Base-by-base conservation (phyloP, 2,329 filamentous ascomycete species). In the Epicoccum nigrum region DNA sequence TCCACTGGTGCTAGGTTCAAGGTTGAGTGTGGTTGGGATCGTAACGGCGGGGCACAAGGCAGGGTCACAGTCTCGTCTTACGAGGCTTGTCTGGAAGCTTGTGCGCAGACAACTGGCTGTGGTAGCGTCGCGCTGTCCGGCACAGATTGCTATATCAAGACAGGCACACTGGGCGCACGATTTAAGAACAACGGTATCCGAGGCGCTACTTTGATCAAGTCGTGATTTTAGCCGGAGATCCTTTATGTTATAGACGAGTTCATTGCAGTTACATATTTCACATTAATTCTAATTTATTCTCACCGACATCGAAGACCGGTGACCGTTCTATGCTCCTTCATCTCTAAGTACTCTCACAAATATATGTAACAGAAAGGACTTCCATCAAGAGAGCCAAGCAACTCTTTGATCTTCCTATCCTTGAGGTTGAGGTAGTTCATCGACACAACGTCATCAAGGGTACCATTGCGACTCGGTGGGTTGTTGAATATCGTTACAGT, bases 311-410 rank as follows among this genome's bases (percentile, higher is more conserved):
- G 11, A 30, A n/a, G n/a, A 25, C 23, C 23, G 9, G 9, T 25
- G 6, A 25, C 23, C 9, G 6, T 9, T 25, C 23, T 6, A 6
- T 25, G 3, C 9, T 9, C 23, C 23, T 25, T 25, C 28, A 9
- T 30, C 5, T 13, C 9, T 30, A 9, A 13, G 13, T 4, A n/a
- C 13, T 9, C 9, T n/a, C 13, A 30, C 12, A 30, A 13, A 52
- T 79, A 79, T 3, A 77, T 66, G 46, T 79, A 80, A 55, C 77
- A 79, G 51, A 79, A 76, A 7, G 73, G 74, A 25, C 37, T 45
- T 3, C 74, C 76, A 8, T 54, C 72, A 5, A 76, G 62, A 1
- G 77, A 79, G 35, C 72, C 73, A 58, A 76, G 71, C 45, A 59
- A 37, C 16, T 77, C 71, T 4, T 65, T 56, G 46, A 79, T 74